Evolutionary conservation across 768 basidiomycete species (phyloP).

Genomic region (Leucosporidium scottii): DNA sequence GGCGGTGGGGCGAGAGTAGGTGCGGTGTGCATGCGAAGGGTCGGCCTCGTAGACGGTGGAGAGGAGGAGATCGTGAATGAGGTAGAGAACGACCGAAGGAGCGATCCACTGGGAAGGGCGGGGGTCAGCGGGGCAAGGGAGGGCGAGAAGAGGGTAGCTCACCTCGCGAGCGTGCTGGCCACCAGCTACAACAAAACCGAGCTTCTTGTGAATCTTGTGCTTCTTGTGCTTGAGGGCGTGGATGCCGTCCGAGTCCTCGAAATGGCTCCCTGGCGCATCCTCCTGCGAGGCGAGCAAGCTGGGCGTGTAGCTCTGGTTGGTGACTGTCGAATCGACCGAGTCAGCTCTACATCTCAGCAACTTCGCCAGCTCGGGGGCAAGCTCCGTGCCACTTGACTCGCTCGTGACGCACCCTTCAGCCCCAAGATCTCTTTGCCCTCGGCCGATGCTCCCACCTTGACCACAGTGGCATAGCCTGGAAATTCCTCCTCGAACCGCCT

Average conservation of each 20-base stretch:
- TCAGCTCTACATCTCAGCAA: neutral
- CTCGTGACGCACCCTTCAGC: constrained; percentile 41
- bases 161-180: constrained; percentile 63
- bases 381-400: neutral
- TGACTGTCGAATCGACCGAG: neutral
- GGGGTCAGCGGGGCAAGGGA: neutral
- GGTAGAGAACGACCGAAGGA: constrained; percentile 62
- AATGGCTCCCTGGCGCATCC: constrained; percentile 21
- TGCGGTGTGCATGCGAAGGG: constrained; percentile 44
- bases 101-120: constrained; percentile 61
- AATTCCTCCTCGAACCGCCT: constrained; percentile 47
- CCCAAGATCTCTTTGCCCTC: constrained; percentile 57
- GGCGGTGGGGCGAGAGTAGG: constrained; percentile 52
- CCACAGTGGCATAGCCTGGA: constrained; percentile 50
- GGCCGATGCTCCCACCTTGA: constrained; percentile 53
- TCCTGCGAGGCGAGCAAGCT: constrained; percentile 11
- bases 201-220: constrained; percentile 40
- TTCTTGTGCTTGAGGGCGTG: constrained; percentile 10
- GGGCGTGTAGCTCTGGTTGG: neutral
- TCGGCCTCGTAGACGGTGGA: constrained; percentile 29
- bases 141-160: constrained; percentile 37
- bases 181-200: constrained; percentile 62
- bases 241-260: constrained; percentile 6
- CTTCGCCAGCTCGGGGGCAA: no score
- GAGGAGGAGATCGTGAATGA: constrained; percentile 60